Evolutionary conservation across 306 rosid species (phyloP).

Genomic region (Hippophae gyantsensis): DNA sequence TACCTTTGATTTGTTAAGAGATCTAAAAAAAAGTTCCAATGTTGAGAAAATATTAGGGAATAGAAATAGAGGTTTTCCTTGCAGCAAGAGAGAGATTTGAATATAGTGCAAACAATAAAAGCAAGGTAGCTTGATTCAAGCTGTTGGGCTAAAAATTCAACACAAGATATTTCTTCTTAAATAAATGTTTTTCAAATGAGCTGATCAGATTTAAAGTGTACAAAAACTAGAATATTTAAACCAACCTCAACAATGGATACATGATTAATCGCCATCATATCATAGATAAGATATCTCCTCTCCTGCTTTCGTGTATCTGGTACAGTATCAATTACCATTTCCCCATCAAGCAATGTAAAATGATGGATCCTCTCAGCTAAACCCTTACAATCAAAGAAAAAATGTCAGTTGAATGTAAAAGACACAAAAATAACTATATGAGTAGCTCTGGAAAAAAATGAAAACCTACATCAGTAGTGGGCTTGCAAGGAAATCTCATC

Average conservation of each 20-base stretch:
- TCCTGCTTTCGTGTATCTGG: slow-evolving; percentile 84
- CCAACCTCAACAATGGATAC: slow-evolving; percentile 68
- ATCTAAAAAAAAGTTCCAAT: too few relatives aligned
- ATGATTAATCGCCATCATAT: slow-evolving; percentile 65
- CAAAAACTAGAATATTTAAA: not conserved
- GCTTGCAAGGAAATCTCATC: slow-evolving; percentile 93
- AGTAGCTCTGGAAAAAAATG: slow-evolving; percentile 13
- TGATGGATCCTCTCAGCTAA: slow-evolving; percentile 68
- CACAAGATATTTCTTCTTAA: too few relatives aligned
- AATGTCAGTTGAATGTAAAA: slow-evolving; percentile 29
- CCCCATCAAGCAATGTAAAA: slow-evolving; percentile 86
- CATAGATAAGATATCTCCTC: slow-evolving; percentile 94
- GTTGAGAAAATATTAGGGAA: too few relatives aligned
- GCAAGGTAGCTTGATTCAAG: too few relatives aligned
- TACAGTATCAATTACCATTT: slow-evolving; percentile 83
- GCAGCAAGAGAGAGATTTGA: too few relatives aligned
- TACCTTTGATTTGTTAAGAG: too few relatives aligned
- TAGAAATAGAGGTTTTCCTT: too few relatives aligned
- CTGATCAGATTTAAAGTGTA: not conserved
- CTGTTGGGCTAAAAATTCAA: too few relatives aligned
- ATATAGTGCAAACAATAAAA: too few relatives aligned
- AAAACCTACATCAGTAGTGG: slow-evolving; percentile 52
- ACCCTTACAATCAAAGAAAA: slow-evolving; percentile 36
- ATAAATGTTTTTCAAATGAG: not conserved
- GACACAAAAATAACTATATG: slow-evolving; percentile 9